Evolutionary conservation across 768 basidiomycete species (phyloP).

Genomic region (Auriculariales sp.): DNA sequence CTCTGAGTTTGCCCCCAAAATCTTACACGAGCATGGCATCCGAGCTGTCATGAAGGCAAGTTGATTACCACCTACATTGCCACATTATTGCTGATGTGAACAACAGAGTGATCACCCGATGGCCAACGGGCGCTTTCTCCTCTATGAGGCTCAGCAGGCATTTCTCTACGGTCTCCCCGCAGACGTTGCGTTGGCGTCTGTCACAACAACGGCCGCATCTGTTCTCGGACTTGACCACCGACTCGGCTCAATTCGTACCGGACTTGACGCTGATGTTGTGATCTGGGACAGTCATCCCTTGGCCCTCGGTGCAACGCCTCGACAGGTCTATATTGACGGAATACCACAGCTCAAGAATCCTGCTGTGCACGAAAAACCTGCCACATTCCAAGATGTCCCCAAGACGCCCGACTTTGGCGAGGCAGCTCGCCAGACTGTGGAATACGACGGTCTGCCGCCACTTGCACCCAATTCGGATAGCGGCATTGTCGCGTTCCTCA

Average conservation of each 20-base stretch:
- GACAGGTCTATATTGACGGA: conserved; percentile 77
- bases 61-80: neutral
- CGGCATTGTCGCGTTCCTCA: conserved; percentile 40
- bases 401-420: conserved; percentile 44
- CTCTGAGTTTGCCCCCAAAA: conserved; percentile 24
- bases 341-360: conserved; percentile 48
- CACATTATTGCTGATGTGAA: neutral
- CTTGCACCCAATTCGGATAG: conserved; percentile 28
- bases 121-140: conserved; percentile 36
- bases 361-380: conserved; percentile 37
- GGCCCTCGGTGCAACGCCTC: conserved; percentile 59
- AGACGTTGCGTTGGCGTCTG: conserved; percentile 50
- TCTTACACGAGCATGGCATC: conserved; percentile 32
- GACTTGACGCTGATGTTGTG: conserved; percentile 65
- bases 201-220: conserved; percentile 57
- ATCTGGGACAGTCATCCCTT: conserved; percentile 71
- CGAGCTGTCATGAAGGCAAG: conserved; percentile 20
- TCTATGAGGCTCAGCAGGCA: conserved; percentile 49
- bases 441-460: conserved; percentile 53
- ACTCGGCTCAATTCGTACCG: conserved; percentile 47
- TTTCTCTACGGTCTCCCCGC: conserved; percentile 57
- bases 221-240: conserved; percentile 64
- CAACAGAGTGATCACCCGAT: conserved; percentile 26
- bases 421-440: conserved; percentile 37
- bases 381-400: conserved; percentile 35